Evolutionary conservation across 257 asterid species (phyloP), one percentile per base, ranked within the genome.

Genomic region (Jacaranda copaia): DNA sequence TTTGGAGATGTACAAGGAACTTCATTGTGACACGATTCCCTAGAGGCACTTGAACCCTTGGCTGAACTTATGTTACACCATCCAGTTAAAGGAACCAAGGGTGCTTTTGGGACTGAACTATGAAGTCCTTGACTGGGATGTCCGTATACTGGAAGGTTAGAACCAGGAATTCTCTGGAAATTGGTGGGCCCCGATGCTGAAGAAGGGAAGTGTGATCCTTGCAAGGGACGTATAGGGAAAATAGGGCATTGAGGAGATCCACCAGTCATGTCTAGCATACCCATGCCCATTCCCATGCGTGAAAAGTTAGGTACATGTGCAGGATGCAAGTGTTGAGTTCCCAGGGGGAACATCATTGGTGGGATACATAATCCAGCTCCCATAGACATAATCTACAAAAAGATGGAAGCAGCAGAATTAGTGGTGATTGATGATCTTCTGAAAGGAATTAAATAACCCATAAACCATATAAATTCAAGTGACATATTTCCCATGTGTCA

Each of bases 301-400:
- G 94, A 74, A 71, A 74, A 86, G 80, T 90, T 90, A 19, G 89
- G 88, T 72, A 86, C 43, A n/a, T 85, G 90, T 53, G 94, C 85
- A 7, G 87, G 80, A 65, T 85, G 92, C 75, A 90, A 76, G 65
- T 81, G 89, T 71, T 79, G 95, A 72, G 84, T 43, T 77, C 92
- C 92, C 1, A 82, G 58, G 2, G 91, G 90, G 62, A 81, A 84
- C 92, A 93, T 89, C 91, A 93, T 82, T 35, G 75, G 92, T 3
- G 96, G 94, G 86, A 90, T 83, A 35, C 89, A 92, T 52, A 88
- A 59, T 48, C 98, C 96, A 52, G 89, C 83, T 75, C 97, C 94
- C 97, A 94, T 89, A 2, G 97, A 90, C 98, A 94, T 89, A 67
- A 89, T 84, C 98, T 94, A 82, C 86, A 79, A 19, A 79, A 60